Conservation (phyloP, 2,329 filamentous ascomycete genomes). For the Zarea fungicola region DNA sequence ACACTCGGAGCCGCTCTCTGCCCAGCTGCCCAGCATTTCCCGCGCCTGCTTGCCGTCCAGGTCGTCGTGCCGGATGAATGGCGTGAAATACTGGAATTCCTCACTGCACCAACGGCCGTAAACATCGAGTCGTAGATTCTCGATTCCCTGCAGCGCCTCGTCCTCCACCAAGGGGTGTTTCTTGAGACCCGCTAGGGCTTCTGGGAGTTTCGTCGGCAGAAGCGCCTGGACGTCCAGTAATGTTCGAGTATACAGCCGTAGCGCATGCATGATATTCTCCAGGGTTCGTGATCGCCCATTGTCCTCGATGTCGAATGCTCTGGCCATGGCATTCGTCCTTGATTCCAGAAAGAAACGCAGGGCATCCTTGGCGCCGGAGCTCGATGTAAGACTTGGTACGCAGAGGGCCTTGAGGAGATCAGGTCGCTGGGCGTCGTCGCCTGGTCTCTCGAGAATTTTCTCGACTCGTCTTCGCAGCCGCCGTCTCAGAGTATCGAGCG, state of each 20-base stretch:
- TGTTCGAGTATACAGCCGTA: slow-evolving; percentile 72
- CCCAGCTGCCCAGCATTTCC: slow-evolving; percentile 60
- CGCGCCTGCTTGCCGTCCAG: slow-evolving; percentile 55
- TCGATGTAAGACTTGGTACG: slow-evolving; percentile 77
- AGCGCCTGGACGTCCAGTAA: slow-evolving; percentile 71
- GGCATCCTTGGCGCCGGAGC: slow-evolving; percentile 72
- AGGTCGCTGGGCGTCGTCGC: slow-evolving; percentile 42
- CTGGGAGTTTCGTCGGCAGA: slow-evolving; percentile 65
- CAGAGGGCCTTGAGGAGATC: slow-evolving; percentile 68
- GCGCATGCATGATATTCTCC: slow-evolving; percentile 54
- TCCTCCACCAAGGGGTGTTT: slow-evolving; percentile 68
- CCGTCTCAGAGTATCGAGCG: slow-evolving; percentile 55
- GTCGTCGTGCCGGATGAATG: slow-evolving; percentile 80
- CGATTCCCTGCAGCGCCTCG: slow-evolving; percentile 56
- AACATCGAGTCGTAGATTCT: slow-evolving; percentile 71
- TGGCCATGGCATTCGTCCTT: slow-evolving; percentile 62
- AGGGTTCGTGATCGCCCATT: slow-evolving; percentile 34
- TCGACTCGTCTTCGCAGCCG: slow-evolving; percentile 65
- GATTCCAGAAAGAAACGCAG: slow-evolving; percentile 73
- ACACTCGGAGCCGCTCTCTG: slow-evolving; percentile 51
- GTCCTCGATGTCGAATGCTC: slow-evolving; percentile 51
- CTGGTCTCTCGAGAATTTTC: slow-evolving; percentile 59
- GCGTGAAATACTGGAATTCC: slow-evolving; percentile 78
- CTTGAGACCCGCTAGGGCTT: slow-evolving; percentile 65
- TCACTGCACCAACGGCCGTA: slow-evolving; percentile 75